These are phyloP conservation scores for Canna indica DNA, from an alignment of 176 grass and related monocot species.

Conservation along the genomic window DNA sequence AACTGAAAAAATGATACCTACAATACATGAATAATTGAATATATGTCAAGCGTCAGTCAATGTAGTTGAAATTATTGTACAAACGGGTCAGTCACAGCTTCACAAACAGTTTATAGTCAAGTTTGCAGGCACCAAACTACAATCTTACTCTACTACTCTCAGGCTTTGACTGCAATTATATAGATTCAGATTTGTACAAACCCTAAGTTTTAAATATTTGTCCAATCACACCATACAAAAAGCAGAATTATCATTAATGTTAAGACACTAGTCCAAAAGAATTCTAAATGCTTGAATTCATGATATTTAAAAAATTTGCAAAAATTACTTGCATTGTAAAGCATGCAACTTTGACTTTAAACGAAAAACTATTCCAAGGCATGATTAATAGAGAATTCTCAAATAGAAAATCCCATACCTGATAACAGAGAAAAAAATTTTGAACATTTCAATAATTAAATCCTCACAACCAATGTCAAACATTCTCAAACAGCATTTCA, in stretches of 20 bases:
- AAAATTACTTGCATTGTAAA: neutral
- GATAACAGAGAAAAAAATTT: slow-evolving; percentile 62
- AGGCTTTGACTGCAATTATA: neutral
- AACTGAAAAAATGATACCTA: neutral
- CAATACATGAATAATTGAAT: neutral
- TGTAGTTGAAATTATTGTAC: neutral
- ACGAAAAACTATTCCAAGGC: slow-evolving; percentile 8
- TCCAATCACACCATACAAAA: neutral
- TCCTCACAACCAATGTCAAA: slow-evolving; percentile 74
- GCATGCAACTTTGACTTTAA: neutral
- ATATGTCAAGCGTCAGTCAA: neutral
- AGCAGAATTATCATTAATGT: neutral
- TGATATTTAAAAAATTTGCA: no score
- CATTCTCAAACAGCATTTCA: slow-evolving; percentile 86
- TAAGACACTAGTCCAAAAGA: no score
- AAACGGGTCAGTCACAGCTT: neutral
- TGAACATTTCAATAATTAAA: slow-evolving; percentile 79
- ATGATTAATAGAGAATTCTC: slow-evolving; percentile 12
- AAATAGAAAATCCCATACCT: slow-evolving; percentile 40
- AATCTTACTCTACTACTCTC: neutral
- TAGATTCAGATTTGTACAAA: neutral
- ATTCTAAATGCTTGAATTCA: neutral
- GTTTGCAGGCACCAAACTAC: neutral
- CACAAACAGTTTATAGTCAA: neutral
- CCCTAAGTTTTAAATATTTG: neutral